phyloP scores from a whole-genome alignment of 1,284 basidiomycete species.

The Apiotrichum gracile region DNA sequence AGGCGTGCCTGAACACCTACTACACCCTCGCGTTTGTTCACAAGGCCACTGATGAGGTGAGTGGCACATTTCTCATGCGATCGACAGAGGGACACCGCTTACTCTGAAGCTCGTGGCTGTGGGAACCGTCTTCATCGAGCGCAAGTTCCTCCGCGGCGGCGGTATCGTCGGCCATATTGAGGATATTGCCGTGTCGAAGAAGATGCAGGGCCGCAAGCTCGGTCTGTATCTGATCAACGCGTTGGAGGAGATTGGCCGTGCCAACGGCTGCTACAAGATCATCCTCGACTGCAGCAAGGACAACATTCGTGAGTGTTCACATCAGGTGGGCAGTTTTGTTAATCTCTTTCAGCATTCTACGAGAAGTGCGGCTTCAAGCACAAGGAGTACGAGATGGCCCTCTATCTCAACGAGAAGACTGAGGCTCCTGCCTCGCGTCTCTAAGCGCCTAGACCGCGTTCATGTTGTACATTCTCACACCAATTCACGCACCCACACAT shows the following conservation, averaged over 20 bases:
- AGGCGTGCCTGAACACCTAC: slow-evolving; percentile 58
- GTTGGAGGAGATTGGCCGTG: slow-evolving; percentile 71
- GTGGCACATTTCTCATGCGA: not conserved
- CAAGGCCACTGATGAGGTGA: slow-evolving; percentile 58
- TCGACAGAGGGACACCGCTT: not conserved
- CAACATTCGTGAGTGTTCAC: slow-evolving; percentile 85
- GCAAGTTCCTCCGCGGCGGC: slow-evolving; percentile 80
- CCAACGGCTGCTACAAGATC: slow-evolving; percentile 82
- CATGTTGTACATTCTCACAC: not conserved
- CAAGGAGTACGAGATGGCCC: slow-evolving; percentile 87
- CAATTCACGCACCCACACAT: not conserved
- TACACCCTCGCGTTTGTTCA: slow-evolving; percentile 77
- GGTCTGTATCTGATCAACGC: slow-evolving; percentile 81
- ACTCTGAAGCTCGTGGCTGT: slow-evolving; percentile 65
- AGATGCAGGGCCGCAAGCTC: slow-evolving; percentile 76
- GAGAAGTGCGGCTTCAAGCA: slow-evolving; percentile 87
- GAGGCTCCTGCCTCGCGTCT: slow-evolving; percentile 2
- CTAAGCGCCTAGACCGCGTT: not conserved
- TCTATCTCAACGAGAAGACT: slow-evolving; percentile 31
- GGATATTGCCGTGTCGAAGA: slow-evolving; percentile 88
- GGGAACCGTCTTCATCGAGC: slow-evolving; percentile 81
- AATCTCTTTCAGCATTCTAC: slow-evolving; percentile 69
- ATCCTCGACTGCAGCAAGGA: slow-evolving; percentile 89
- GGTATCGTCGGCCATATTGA: slow-evolving; percentile 91
- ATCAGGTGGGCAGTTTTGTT: too few relatives aligned